Percentiles rank a stretch among this genome's conserved stretches.
Evolutionary conservation across 2,329 filamentous ascomycete species (phyloP).

Genomic region (Aspergillus piperis): DNA sequence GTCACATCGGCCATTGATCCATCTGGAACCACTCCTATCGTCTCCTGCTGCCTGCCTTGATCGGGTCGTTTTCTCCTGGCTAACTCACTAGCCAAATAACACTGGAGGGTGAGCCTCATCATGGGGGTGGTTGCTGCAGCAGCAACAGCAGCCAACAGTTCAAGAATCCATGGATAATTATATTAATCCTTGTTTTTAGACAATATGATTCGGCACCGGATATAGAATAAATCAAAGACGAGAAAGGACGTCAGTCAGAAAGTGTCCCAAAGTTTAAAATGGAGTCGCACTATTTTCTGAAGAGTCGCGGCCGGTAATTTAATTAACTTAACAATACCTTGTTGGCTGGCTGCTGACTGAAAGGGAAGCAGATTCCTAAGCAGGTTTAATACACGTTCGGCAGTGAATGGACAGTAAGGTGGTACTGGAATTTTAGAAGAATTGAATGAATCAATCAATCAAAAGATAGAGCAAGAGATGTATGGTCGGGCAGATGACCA

Average conservation of each 20-base stretch:
- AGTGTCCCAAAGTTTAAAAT: not conserved
- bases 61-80: not conserved
- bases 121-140: not conserved
- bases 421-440: not conserved
- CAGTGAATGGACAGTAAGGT: not conserved
- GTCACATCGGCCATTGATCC: conserved; percentile 1
- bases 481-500: not conserved
- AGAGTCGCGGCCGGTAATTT: not conserved
- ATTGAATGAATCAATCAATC: too few relatives aligned
- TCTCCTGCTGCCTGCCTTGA: not conserved
- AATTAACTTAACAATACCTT: not conserved
- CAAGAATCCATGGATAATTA: not conserved
- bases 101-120: not conserved
- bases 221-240: not conserved
- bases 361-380: not conserved
- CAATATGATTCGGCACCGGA: not conserved
- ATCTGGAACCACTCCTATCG: not conserved
- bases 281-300: not conserved
- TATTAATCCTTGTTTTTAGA: not conserved
- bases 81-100: not conserved
- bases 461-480: not conserved
- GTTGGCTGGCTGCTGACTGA: not conserved
- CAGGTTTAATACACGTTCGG: not conserved
- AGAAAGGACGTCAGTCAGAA: not conserved
- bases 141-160: not conserved